Evolutionary conservation across 768 basidiomycete species (phyloP), one percentile per base, ranked within the genome.

Genomic region (Amanita jacksonii): DNA sequence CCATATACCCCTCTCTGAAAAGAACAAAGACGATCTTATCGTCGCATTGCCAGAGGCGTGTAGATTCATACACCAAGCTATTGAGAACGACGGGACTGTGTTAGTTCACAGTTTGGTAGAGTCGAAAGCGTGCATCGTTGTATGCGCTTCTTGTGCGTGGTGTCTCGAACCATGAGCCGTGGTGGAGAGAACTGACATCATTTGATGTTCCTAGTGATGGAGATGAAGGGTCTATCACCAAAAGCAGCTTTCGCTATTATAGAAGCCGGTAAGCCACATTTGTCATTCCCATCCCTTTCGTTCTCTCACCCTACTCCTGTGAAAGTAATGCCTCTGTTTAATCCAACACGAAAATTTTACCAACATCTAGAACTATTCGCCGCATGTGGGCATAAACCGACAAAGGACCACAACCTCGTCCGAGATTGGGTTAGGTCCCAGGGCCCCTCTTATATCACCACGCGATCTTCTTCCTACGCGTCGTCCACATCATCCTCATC

Each of bases 61-160:
- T 43, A 52, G 55, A 30, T 76, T 72, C 46, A 64, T 78, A n/a
- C 54, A 58, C 12, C 54, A 66, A 18, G 71, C 72, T 0, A 51
- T 73, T 5, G 52, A 58, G 7, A 52, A 46, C 27, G 66, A 66
- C 4, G 72, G 72, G 2, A 61, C 59, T 23, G 71, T 80, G 13
- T 70, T 81, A 18, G 68, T 81, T 16, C 69, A 78, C 56, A 77
- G 66, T 27, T 58, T 62, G 9, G 62, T 66, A n/a, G 79, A 81
- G 47, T 65, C 69, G 8, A 67, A 71, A 37, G 75, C 76, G 13
- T 77, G 74, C 51, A 63, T 69, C 24, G 69, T 69, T 22, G 70
- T 63, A 25, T 76, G 69, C 47, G 74, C 76, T 27, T 76, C 71
- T 56, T 53, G 77, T 77, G 52, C 56, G 75, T 63, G n/a, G 9